These are phyloP conservation scores for Helianthus tuberosus DNA, from an alignment of 129 eudicot species.

Conservation along the genomic window DNA sequence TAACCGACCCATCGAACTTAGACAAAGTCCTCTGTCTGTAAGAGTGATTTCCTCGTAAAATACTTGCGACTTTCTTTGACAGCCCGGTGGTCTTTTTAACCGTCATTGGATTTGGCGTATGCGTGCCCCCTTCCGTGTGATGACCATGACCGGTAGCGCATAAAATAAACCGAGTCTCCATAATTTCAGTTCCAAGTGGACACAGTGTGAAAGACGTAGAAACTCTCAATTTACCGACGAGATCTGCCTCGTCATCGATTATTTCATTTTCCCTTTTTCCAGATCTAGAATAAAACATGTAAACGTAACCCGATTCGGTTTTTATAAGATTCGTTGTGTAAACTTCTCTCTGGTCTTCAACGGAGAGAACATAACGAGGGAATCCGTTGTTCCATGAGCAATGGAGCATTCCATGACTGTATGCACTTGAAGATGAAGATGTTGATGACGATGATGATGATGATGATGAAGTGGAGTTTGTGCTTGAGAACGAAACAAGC, in stretches of 20 bases:
- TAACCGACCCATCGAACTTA: conserved; percentile 43
- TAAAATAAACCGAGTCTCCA: conserved; percentile 70
- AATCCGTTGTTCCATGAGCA: conserved; percentile 69
- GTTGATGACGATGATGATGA: conserved; percentile 53
- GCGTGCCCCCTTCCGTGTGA: conserved; percentile 36
- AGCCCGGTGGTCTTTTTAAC: conserved; percentile 53
- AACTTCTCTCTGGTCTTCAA: conserved; percentile 68
- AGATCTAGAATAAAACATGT: conserved; percentile 56
- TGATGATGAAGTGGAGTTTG: conserved; percentile 33
- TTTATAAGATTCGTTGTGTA: conserved; percentile 57
- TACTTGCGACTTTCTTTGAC: conserved; percentile 57
- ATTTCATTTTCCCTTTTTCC: conserved; percentile 44
- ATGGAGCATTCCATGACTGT: conserved; percentile 77
- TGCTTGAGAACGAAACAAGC: conserved; percentile 53
- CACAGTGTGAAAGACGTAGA: conserved; percentile 52
- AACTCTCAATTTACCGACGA: conserved; percentile 75
- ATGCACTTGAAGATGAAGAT: conserved; percentile 30
- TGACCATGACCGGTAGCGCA: conserved; percentile 46
- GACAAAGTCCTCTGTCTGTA: conserved; percentile 24
- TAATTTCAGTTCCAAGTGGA: conserved; percentile 46
- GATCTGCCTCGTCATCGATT: conserved; percentile 36
- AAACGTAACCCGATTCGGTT: conserved; percentile 53
- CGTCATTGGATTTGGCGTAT: conserved; percentile 31
- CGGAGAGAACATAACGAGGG: conserved; percentile 69
- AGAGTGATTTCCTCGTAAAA: conserved; percentile 48